Conservation (phyloP, 345 rosid genomes). For the Murraya paniculata region DNA sequence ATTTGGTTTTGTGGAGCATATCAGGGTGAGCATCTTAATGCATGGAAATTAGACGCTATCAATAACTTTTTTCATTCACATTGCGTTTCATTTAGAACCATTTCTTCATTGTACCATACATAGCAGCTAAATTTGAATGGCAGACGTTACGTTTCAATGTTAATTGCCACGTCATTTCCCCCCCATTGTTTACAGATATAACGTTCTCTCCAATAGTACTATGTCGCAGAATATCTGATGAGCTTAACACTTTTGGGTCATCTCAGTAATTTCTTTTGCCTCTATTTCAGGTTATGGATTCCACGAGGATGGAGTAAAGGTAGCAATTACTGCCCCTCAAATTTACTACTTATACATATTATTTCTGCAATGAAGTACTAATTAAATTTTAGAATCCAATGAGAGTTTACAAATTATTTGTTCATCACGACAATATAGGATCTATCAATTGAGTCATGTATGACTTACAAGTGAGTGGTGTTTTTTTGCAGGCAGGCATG, state of each 20-base stretch:
- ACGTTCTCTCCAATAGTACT: no score
- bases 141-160: neutral
- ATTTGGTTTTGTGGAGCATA: slow-evolving; percentile 96
- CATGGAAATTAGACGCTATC: neutral
- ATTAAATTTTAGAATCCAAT: neutral
- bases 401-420: neutral
- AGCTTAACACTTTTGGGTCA: neutral
- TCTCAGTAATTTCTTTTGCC: neutral
- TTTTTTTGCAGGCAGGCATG: slow-evolving; percentile 61
- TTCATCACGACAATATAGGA: neutral
- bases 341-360: neutral
- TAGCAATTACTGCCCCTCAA: slow-evolving; percentile 17
- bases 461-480: neutral
- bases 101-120: neutral
- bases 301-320: slow-evolving; percentile 97
- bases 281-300: slow-evolving; percentile 82
- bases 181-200: neutral
- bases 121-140: neutral
- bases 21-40: slow-evolving; percentile 46
- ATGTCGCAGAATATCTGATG: neutral
- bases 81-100: neutral
- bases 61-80: neutral
- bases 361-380: neutral
- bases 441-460: neutral
- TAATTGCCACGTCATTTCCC: neutral